These are phyloP conservation scores for Colletotrichum gloeosporioides DNA, from an alignment of 2,329 filamentous ascomycete species.

Conservation along the genomic window DNA sequence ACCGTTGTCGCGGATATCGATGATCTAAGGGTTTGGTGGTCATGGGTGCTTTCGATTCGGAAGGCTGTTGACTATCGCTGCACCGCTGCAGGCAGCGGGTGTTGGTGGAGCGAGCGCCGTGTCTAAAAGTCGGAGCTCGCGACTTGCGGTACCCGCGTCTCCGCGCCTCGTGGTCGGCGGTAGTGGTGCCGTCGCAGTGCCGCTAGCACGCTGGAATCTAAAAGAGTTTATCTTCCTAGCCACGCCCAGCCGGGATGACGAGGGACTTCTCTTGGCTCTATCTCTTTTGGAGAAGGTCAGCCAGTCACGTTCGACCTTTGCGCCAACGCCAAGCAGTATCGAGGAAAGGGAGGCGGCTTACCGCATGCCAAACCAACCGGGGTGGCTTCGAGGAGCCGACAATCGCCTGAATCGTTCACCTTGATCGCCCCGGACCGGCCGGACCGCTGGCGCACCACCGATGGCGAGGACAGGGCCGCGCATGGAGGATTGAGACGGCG, in stretches of 20 bases:
- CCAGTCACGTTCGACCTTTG: background rate
- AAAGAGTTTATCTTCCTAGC: background rate
- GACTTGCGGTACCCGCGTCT: background rate
- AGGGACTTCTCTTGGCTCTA: background rate
- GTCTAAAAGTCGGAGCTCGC: conserved; percentile 12
- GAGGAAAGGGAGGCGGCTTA: background rate
- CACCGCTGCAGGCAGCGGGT: background rate
- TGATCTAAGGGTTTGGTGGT: background rate
- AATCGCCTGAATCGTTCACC: background rate
- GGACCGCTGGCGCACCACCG: background rate
- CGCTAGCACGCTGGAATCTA: background rate
- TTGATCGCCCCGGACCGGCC: background rate
- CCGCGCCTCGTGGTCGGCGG: background rate
- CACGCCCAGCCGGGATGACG: background rate
- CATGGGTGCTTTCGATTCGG: background rate
- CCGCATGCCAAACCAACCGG: background rate
- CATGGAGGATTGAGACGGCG: background rate
- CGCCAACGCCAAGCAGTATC: background rate
- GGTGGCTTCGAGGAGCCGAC: background rate
- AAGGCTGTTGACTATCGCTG: background rate
- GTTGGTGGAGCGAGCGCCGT: background rate
- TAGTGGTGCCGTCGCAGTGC: background rate
- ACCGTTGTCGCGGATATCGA: background rate
- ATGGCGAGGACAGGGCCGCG: background rate
- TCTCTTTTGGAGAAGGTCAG: background rate